phyloP scores from a whole-genome alignment of 2,329 filamentous ascomycete species.

The Fusarium zealandicum region DNA sequence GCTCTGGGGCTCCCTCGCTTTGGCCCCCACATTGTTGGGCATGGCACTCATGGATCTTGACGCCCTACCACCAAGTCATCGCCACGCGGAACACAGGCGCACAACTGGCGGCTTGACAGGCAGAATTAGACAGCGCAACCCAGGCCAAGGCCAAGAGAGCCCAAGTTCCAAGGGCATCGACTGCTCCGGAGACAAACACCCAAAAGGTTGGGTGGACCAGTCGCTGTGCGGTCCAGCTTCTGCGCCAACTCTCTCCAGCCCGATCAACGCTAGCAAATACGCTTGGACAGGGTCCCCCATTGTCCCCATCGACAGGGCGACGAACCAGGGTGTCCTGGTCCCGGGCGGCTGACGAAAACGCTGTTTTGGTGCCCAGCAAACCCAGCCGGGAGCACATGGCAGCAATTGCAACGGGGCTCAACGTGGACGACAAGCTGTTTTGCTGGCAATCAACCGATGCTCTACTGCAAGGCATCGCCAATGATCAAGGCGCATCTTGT shows the following conservation, averaged over 20 bases:
- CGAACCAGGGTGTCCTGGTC: slow-evolving; percentile 34
- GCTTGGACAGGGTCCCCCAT: slow-evolving; percentile 26
- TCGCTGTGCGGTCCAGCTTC: slow-evolving; percentile 27
- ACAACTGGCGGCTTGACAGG: slow-evolving; percentile 21
- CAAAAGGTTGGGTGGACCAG: slow-evolving; percentile 22
- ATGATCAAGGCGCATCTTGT: not conserved
- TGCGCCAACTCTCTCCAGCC: slow-evolving; percentile 36
- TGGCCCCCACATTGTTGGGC: slow-evolving; percentile 35
- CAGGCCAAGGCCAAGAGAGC: too few relatives aligned
- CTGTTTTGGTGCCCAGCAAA: slow-evolving; percentile 32
- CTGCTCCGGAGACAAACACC: slow-evolving; percentile 13
- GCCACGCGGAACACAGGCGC: slow-evolving; percentile 11
- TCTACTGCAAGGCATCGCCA: slow-evolving; percentile 3
- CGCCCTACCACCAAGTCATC: slow-evolving; percentile 28
- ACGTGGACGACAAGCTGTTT: not conserved
- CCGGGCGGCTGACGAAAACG: slow-evolving; percentile 34
- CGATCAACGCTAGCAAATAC: slow-evolving; percentile 34
- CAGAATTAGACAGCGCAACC: slow-evolving; percentile 19
- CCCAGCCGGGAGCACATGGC: slow-evolving; percentile 17
- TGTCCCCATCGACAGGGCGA: slow-evolving; percentile 33
- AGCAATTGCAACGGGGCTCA: slow-evolving; percentile 2
- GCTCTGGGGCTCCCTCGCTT: slow-evolving; percentile 26
- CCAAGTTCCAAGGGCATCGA: slow-evolving; percentile 24
- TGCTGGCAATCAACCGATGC: slow-evolving; percentile 3
- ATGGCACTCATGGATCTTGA: slow-evolving; percentile 28